Evolutionary conservation across 2,329 filamentous ascomycete species (phyloP), one percentile per base, ranked within the genome.

Genomic region (Fonsecaea pugnacius): DNA sequence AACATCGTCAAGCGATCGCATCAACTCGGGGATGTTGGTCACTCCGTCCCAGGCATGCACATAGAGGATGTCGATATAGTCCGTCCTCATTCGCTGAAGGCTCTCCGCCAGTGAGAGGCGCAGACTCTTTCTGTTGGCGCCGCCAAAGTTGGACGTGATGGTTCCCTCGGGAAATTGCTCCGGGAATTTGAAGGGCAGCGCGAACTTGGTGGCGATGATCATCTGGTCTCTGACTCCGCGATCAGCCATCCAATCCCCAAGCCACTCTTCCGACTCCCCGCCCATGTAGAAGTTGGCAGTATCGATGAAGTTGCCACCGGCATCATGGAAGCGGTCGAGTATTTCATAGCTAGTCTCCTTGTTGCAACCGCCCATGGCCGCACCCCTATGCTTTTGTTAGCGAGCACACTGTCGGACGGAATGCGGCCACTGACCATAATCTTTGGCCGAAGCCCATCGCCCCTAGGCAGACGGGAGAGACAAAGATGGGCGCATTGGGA

Each of bases 1-100:
- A 9, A 89, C 78, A n/a, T 80, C 77, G 72, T 90, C 88, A 46
- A 91, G 79, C 0, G 83, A 82, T 63, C 89, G 85, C 89, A 91
- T 91, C 52, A 91, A 58, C 71, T 91, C 88, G 0, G 83, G 80
- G 55, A 90, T 85, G 0, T 81, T 83, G 33, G 85, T 86, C 21
- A 82, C 85, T 70, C 82, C 87, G 73, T 90, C 88, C 87, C 87
- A 91, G 32, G 38, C 72, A 57, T 77, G 75, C 2, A 77, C 70
- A 58, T 74, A 76, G 27, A 74, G 68, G 10, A 78, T 58, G 59
- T 78, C 76, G 43, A 78, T 70, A 62, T 78, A 78, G 43, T 68
- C 69, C 1, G 76, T 78, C 56, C 70, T 69, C 46, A 78, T 57
- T 24, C 76, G 75, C 66, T 66, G 70, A 56, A 78, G 63, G 55